phyloP scores from a whole-genome alignment of 1,284 basidiomycete genomes.

The Fomitopsis schrenkii region DNA sequence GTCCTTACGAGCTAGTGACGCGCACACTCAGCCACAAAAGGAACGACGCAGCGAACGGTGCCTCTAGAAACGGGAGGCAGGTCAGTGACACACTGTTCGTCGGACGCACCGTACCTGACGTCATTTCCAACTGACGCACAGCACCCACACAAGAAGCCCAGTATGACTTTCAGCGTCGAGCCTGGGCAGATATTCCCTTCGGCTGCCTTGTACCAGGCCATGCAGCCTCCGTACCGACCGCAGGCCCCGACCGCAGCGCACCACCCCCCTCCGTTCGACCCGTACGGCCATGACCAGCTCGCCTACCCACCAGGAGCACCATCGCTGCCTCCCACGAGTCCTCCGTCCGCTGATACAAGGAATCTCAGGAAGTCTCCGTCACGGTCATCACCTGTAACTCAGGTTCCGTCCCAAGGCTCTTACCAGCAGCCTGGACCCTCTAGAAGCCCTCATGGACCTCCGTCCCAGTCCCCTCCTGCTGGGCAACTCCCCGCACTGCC shows the following conservation, averaged over 20 bases:
- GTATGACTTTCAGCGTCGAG: slow-evolving; percentile 16
- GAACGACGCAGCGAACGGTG: not conserved
- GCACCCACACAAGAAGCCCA: not conserved
- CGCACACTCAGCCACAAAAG: slow-evolving; percentile 7
- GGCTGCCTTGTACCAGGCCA: slow-evolving; percentile 6
- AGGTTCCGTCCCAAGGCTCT: not conserved
- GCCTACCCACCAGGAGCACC: not conserved
- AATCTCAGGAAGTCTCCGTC: not conserved
- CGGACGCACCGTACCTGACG: not conserved
- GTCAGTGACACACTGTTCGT: not conserved
- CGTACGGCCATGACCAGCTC: not conserved
- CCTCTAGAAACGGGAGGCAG: not conserved
- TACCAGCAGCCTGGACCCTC: not conserved
- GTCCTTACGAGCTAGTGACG: slow-evolving; percentile 60
- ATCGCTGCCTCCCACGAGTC: not conserved
- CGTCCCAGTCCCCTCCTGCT: not conserved
- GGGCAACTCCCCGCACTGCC: not conserved
- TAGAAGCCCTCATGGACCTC: not conserved
- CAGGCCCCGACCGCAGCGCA: not conserved
- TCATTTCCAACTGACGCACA: not conserved
- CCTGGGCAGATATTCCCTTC: slow-evolving; percentile 29
- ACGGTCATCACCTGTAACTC: not conserved
- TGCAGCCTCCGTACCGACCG: slow-evolving; percentile 2
- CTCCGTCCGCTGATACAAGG: not conserved
- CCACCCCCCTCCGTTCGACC: not conserved